Evolutionary conservation across 202 grass and related monocot genomes (phyloP), one percentile per base, ranked within the genome.

Genomic region (Elaeis oleifera): DNA sequence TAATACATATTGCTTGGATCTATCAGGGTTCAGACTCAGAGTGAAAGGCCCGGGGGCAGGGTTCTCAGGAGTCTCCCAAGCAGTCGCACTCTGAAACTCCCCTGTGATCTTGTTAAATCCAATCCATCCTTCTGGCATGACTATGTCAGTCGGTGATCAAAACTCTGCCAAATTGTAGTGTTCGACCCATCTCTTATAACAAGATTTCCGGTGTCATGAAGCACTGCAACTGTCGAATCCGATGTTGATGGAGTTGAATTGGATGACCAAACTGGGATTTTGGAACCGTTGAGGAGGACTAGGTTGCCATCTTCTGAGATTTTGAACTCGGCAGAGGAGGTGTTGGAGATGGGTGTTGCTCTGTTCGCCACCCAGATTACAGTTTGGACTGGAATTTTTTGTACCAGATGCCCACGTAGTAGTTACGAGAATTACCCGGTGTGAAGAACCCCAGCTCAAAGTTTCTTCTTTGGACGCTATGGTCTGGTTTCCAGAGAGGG

Each of bases 151-250:
- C 0, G 71, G 15, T 95, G 61, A 28, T 90, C 71, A 5, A 63
- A 86, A 56, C 85, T 89, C 52, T 95, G 71, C 90, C 90, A 89
- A 32, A 76, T 4, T 0, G 32, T 18, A 0, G 16, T 76, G 23
- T 76, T 71, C 1, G 49, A 24, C 27, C 32, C 50, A 59, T 18
- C 0, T 36, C 15, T 11, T 24, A 81, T 44, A 11, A 81, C 70
- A n/a, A 81, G 56, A 50, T 86, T 86, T 23, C 83, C 83, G 14
- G 54, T 78, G 63, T 78, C 78, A 0, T 82, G 60, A 44, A 86
- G 62, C 16, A 32, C 27, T 5, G 77, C 74, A 13, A 55, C 14
- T 13, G 27, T 58, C 24, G 50, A 52, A 19, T 21, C 22, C 1
- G 28, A 52, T 2, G 15, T 27, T 65, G 32, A 36, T n/a, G 13